phyloP scores from a whole-genome alignment of 768 basidiomycete species.

The Fomitopsis serialis region DNA sequence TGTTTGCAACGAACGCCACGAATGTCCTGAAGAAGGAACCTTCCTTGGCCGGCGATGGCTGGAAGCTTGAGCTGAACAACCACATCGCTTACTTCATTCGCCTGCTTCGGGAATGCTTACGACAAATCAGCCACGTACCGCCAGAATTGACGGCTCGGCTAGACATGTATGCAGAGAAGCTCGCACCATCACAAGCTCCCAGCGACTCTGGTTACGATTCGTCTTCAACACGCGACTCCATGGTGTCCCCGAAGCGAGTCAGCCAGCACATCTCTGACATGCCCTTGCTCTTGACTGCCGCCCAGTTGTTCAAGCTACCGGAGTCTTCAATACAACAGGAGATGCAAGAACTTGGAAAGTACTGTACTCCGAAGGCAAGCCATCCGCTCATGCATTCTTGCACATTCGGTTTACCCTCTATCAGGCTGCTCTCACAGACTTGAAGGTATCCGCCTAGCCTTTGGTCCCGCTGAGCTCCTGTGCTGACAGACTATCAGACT shows the following conservation, averaged over 20 bases:
- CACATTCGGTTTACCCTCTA: conserved; percentile 7
- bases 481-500: conserved; percentile 42
- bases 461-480: conserved; percentile 5
- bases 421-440: conserved; percentile 79
- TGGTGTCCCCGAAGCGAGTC: conserved; percentile 27
- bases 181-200: conserved; percentile 53
- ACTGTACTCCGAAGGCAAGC: conserved; percentile 73
- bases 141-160: conserved; percentile 78
- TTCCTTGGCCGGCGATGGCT: conserved; percentile 74
- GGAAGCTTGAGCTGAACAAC: conserved; percentile 90
- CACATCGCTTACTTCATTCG: conserved; percentile 88
- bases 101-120: conserved; percentile 77
- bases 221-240: conserved; percentile 53
- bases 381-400: not conserved
- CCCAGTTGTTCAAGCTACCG: conserved; percentile 68
- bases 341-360: conserved; percentile 55
- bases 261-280: conserved; percentile 61
- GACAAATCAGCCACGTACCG: conserved; percentile 68
- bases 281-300: conserved; percentile 67
- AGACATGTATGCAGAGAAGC: conserved; percentile 79
- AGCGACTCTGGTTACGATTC: conserved; percentile 68
- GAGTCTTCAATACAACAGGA: conserved; percentile 66
- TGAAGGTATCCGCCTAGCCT: conserved; percentile 53
- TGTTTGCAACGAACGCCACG: conserved; percentile 91
- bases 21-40: conserved; percentile 87